Conservation (phyloP, 2,329 filamentous ascomycete species). For the Fusarium zealandicum region DNA sequence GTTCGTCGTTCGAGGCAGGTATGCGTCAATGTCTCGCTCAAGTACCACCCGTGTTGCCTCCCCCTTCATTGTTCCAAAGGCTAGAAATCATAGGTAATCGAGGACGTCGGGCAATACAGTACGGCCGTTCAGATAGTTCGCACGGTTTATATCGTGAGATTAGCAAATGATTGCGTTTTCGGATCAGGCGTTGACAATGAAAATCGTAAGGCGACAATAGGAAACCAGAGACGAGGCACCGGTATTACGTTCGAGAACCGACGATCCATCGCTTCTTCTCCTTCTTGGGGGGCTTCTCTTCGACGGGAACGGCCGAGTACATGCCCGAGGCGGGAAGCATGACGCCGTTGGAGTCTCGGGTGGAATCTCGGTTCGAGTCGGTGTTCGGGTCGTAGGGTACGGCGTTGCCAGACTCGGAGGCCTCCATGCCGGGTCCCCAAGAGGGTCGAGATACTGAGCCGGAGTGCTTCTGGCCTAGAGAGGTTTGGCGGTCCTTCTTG, state of each 20-base stretch:
- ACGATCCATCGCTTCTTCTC: constrained; percentile 59
- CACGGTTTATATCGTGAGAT: constrained; percentile 33
- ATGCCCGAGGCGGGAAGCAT: constrained; percentile 32
- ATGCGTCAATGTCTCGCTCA: not conserved
- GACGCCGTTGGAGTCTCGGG: constrained; percentile 37
- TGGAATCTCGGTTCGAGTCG: constrained; percentile 39
- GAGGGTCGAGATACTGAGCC: constrained; percentile 48
- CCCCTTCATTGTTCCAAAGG: not conserved
- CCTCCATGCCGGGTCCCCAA: constrained; percentile 46
- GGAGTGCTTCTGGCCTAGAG: constrained; percentile 49
- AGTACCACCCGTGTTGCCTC: not conserved
- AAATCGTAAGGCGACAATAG: constrained; percentile 17
- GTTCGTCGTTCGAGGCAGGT: not conserved
- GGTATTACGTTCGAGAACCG: constrained; percentile 50
- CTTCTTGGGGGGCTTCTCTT: constrained; percentile 46
- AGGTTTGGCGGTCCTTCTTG: constrained; percentile 65
- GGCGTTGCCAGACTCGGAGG: constrained; percentile 35
- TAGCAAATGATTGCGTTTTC: constrained; percentile 9
- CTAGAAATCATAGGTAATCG: constrained; percentile 17
- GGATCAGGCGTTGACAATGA: constrained; percentile 17
- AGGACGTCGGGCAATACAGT: constrained; percentile 21
- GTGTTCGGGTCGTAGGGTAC: constrained; percentile 43
- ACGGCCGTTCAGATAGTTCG: constrained; percentile 33
- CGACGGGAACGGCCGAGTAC: constrained; percentile 8
- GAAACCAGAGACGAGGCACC: constrained; percentile 1